Evolutionary conservation across 106 monocot species (phyloP).

Genomic region (Acorus gramineus): DNA sequence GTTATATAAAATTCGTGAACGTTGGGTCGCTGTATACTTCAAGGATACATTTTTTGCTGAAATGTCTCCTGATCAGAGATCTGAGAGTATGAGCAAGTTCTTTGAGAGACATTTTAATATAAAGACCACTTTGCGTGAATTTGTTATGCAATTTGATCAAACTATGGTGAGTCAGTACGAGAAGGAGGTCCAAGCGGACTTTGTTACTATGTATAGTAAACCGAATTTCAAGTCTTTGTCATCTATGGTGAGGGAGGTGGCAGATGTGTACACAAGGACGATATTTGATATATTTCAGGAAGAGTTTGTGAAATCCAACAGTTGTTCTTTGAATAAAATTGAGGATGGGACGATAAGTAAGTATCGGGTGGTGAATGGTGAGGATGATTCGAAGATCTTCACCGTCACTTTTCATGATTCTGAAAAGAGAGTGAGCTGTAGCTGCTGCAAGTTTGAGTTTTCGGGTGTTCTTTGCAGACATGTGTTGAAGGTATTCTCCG

Average conservation of each 20-base stretch:
- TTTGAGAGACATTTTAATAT: constrained; percentile 40
- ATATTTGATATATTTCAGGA: constrained; percentile 59
- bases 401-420: constrained; percentile 31
- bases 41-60: constrained; percentile 67
- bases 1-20: constrained; percentile 34
- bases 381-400: constrained; percentile 23
- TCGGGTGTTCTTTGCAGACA: constrained; percentile 68
- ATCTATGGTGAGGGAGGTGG: constrained; percentile 56
- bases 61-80: constrained; percentile 34
- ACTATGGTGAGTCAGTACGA: constrained; percentile 33
- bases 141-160: constrained; percentile 55
- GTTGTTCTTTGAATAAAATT: constrained; percentile 36
- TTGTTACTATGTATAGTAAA: constrained; percentile 16
- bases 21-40: constrained; percentile 62
- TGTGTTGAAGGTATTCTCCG: constrained; percentile 41
- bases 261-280: constrained; percentile 43
- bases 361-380: constrained; percentile 38
- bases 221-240: constrained; percentile 40
- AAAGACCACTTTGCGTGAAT: constrained; percentile 27
- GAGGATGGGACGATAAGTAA: constrained; percentile 45
- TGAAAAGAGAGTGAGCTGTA: constrained; percentile 50
- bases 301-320: constrained; percentile 42
- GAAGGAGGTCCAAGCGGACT: constrained; percentile 53
- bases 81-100: constrained; percentile 56
- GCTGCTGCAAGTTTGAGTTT: constrained; percentile 53